A percentile compares a stretch with the other conserved stretches of the same genome.
Conservation (phyloP, 1,284 basidiomycete genomes). For the Leccinum fallax region DNA sequence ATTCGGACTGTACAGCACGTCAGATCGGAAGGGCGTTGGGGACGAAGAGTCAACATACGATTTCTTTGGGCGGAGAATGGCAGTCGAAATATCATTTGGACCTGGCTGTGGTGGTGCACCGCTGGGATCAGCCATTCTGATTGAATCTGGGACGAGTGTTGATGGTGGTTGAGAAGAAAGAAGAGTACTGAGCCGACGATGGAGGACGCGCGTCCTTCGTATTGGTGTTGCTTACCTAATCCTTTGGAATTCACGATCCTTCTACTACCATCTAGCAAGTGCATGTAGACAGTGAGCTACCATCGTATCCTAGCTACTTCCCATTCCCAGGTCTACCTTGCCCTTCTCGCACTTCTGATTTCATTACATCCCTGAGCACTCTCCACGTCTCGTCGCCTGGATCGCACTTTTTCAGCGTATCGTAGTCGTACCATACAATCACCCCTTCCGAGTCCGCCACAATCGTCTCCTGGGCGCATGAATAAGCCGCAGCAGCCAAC, state of each 20-base stretch:
- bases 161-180: constrained; percentile 24
- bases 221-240: constrained; percentile 16
- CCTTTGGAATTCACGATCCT: constrained; percentile 14
- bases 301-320: not conserved
- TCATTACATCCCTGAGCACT: constrained; percentile 25
- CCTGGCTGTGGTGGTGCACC: constrained; percentile 76
- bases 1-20: constrained; percentile 69
- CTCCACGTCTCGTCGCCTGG: constrained; percentile 49
- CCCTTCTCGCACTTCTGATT: constrained; percentile 22
- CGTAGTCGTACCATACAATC: constrained; percentile 78
- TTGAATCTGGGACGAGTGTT: constrained; percentile 7
- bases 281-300: not conserved
- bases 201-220: constrained; percentile 47
- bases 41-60: constrained; percentile 62
- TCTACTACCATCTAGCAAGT: constrained; percentile 12
- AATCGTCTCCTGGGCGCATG: constrained; percentile 57
- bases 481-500: constrained; percentile 59
- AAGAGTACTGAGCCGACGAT: constrained; percentile 11
- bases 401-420: constrained; percentile 60
- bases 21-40: constrained; percentile 10
- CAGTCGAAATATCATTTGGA: constrained; percentile 86
- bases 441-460: constrained; percentile 65
- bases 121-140: constrained; percentile 72
- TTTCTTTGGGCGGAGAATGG: constrained; percentile 94
- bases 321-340: constrained; percentile 6